Percentiles rank a stretch among this genome's conserved stretches.
These are phyloP conservation scores for Neonectria faginata DNA, from an alignment of 2,329 filamentous ascomycete species.

Conservation along the genomic window DNA sequence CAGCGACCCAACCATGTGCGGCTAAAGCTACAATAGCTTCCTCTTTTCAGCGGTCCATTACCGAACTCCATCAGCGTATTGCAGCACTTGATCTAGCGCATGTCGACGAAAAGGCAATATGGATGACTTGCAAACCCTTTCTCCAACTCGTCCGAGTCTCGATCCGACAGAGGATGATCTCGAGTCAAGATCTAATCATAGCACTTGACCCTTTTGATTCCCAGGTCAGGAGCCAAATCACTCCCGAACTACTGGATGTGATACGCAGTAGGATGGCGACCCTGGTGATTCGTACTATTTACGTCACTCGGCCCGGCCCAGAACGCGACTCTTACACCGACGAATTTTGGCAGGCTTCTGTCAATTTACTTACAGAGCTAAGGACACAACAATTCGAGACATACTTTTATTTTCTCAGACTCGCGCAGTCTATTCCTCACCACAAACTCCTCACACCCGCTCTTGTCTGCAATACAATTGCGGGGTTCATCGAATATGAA, in stretches of 20 bases:
- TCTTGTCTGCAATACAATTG: slow-evolving; percentile 1
- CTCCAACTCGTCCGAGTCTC: slow-evolving; percentile 20
- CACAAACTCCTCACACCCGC: not conserved
- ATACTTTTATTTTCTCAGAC: slow-evolving; percentile 2
- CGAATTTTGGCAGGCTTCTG: slow-evolving; percentile 1
- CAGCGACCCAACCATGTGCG: not conserved
- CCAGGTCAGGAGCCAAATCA: slow-evolving; percentile 12
- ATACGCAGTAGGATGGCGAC: slow-evolving; percentile 26
- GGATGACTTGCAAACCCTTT: slow-evolving; percentile 25
- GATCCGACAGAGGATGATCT: slow-evolving; percentile 28
- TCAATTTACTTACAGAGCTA: not conserved
- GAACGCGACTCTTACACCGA: not conserved
- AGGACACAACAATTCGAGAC: not conserved
- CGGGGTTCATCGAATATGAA: slow-evolving; percentile 14
- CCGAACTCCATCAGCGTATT: slow-evolving; percentile 8
- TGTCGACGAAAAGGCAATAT: slow-evolving; percentile 13
- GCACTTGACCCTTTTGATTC: slow-evolving; percentile 38
- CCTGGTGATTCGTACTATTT: slow-evolving; percentile 29
- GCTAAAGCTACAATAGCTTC: not conserved
- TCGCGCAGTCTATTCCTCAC: slow-evolving; percentile 7
- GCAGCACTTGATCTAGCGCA: not conserved
- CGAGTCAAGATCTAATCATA: slow-evolving; percentile 32
- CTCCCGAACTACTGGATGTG: slow-evolving; percentile 22
- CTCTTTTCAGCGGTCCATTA: not conserved
- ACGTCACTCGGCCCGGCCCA: not conserved